phyloP scores from a whole-genome alignment of 768 basidiomycete species.

The Podaxis sp. region DNA sequence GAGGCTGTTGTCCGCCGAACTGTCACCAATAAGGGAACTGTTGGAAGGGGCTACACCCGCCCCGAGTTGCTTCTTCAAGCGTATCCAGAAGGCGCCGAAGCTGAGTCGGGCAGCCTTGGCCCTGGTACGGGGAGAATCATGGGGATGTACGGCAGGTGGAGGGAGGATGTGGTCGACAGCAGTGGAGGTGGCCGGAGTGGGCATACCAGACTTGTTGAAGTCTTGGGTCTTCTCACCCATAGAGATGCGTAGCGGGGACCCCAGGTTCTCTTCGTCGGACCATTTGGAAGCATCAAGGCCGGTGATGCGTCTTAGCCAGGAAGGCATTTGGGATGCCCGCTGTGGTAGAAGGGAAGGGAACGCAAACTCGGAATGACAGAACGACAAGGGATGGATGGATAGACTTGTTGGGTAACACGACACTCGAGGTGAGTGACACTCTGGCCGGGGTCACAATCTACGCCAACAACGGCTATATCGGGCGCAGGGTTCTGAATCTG shows the following conservation, averaged over 20 bases:
- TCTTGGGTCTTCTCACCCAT: conserved; percentile 14
- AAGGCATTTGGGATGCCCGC: conserved; percentile 17
- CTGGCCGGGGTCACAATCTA: conserved; percentile 9
- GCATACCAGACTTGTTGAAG: conserved; percentile 5
- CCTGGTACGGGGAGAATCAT: conserved; percentile 14
- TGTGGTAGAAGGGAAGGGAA: conserved; percentile 3
- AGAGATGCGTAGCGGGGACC: conserved; percentile 10
- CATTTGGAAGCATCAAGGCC: conserved; percentile 13
- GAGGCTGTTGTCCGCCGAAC: conserved; percentile 35
- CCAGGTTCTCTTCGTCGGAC: conserved; percentile 14
- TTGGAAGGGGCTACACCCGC: conserved; percentile 53
- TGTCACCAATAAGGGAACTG: conserved; percentile 48
- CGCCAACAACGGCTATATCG: conserved; percentile 8
- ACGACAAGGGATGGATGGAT: conserved; percentile 11
- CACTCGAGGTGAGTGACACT: conserved; percentile 8
- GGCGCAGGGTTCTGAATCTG: conserved; percentile 1
- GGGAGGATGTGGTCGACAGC: conserved; percentile 32
- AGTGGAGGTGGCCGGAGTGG: conserved; percentile 22
- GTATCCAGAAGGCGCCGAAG: conserved; percentile 43
- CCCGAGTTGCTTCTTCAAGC: conserved; percentile 49
- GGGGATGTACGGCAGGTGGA: conserved; percentile 34
- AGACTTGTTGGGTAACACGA: conserved; percentile 6
- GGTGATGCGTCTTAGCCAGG: conserved; percentile 19
- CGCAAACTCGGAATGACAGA: conserved; percentile 4
- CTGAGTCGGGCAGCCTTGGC: conserved; percentile 34